Evolutionary conservation across 2,329 filamentous ascomycete species (phyloP).

Genomic region (Myriosclerotinia scirpicola): DNA sequence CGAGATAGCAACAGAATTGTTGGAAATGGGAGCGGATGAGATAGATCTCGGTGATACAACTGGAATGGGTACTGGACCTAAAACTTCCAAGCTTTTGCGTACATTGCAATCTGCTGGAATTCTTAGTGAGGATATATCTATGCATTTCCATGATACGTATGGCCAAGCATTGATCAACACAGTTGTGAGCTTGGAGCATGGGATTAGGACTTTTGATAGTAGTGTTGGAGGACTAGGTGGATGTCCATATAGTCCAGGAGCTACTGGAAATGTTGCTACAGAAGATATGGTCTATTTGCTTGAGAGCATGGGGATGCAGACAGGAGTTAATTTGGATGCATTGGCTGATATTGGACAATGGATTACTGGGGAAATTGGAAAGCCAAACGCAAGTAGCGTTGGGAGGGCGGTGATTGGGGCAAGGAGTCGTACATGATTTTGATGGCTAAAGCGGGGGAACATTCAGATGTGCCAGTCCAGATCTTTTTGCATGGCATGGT

Average conservation of each 20-base stretch:
- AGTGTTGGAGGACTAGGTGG: slow-evolving; percentile 80
- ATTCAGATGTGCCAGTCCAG: neutral
- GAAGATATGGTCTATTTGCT: slow-evolving; percentile 81
- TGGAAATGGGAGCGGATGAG: slow-evolving; percentile 88
- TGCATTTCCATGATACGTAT: slow-evolving; percentile 90
- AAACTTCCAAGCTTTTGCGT: slow-evolving; percentile 63
- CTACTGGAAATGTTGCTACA: slow-evolving; percentile 82
- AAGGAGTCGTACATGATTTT: slow-evolving; percentile 19
- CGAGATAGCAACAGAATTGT: slow-evolving; percentile 64
- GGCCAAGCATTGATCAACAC: slow-evolving; percentile 83
- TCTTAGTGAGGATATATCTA: slow-evolving; percentile 67
- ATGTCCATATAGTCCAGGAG: slow-evolving; percentile 81
- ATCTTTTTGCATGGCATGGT: neutral
- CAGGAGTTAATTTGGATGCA: slow-evolving; percentile 68
- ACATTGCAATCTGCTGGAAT: slow-evolving; percentile 67
- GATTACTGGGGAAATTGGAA: slow-evolving; percentile 65
- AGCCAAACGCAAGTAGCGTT: slow-evolving; percentile 64
- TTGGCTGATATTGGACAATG: slow-evolving; percentile 69
- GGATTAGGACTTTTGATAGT: slow-evolving; percentile 75
- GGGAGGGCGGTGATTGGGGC: slow-evolving; percentile 63
- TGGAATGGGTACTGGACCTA: slow-evolving; percentile 80
- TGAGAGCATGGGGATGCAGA: slow-evolving; percentile 71
- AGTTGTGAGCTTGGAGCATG: slow-evolving; percentile 73
- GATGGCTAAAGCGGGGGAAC: neutral
- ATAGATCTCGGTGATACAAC: slow-evolving; percentile 89